Evolutionary conservation across 1,284 basidiomycete species (phyloP).

Genomic region (Papiliotrema flavescens): DNA sequence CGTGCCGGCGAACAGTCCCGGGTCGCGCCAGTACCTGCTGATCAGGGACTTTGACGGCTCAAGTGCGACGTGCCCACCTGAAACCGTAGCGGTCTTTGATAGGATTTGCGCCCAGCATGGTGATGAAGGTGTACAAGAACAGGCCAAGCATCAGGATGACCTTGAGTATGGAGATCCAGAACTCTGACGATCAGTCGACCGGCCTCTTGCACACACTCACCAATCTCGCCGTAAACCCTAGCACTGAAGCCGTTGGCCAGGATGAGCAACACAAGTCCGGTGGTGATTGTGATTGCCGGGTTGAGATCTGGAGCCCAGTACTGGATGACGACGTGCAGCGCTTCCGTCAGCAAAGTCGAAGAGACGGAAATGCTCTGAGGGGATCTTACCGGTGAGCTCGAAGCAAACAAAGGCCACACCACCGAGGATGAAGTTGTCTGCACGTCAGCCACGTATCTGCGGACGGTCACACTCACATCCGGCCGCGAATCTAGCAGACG

Average conservation of each 20-base stretch:
- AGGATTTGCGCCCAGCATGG: conserved; percentile 68
- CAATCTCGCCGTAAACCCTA: conserved; percentile 31
- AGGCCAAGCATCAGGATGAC: conserved; percentile 35
- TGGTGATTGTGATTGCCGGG: conserved; percentile 49
- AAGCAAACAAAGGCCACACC: conserved; percentile 1
- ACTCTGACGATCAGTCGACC: conserved; percentile 19
- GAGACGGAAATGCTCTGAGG: not conserved
- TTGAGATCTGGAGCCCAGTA: conserved; percentile 28
- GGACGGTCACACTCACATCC: not conserved
- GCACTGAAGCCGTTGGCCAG: conserved; percentile 48
- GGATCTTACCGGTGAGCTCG: not conserved
- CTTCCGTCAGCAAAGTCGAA: not conserved
- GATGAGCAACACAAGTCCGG: conserved; percentile 43
- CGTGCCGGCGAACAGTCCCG: conserved; percentile 28
- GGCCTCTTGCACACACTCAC: no score
- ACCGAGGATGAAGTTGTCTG: not conserved
- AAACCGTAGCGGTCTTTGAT: conserved; percentile 18
- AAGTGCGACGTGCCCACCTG: conserved; percentile 24
- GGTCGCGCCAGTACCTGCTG: conserved; percentile 62
- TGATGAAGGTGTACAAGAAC: conserved; percentile 61
- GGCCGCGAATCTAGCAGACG: not conserved
- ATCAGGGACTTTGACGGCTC: conserved; percentile 16
- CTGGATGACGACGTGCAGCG: conserved; percentile 8
- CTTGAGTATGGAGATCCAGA: conserved; percentile 37
- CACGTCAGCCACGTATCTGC: not conserved